Conservation (phyloP, 2,329 filamentous ascomycete genomes). For the Samsoniella hepiali region DNA sequence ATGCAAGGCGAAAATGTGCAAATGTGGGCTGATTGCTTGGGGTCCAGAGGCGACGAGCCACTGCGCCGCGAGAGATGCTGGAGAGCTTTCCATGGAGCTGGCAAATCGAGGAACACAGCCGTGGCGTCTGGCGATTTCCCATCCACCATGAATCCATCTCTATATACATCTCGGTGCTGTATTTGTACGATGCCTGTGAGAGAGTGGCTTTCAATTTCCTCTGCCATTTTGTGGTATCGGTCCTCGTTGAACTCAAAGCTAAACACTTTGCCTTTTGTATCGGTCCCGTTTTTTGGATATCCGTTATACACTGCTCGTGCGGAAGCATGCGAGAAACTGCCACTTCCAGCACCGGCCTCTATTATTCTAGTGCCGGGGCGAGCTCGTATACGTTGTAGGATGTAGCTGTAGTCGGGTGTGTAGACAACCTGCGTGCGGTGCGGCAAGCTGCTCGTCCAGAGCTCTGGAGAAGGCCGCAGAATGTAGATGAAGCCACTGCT, state of each 20-base stretch:
- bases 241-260: conserved; percentile 80
- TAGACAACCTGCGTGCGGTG: conserved; percentile 86
- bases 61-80: conserved; percentile 64
- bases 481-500: conserved; percentile 73
- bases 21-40: conserved; percentile 68
- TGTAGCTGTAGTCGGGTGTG: conserved; percentile 82
- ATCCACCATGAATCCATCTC: conserved; percentile 65
- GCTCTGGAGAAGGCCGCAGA: conserved; percentile 73
- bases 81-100: conserved; percentile 76
- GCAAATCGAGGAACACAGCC: conserved; percentile 75
- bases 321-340: conserved; percentile 79
- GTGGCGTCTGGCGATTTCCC: conserved; percentile 61
- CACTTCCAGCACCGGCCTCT: conserved; percentile 78
- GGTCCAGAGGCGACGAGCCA: conserved; percentile 65
- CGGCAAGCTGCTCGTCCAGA: conserved; percentile 76
- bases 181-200: conserved; percentile 65
- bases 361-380: conserved; percentile 71
- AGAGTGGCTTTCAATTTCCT: conserved; percentile 67
- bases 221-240: conserved; percentile 64
- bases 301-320: conserved; percentile 74
- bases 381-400: conserved; percentile 71
- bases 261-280: conserved; percentile 65
- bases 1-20: conserved; percentile 98
- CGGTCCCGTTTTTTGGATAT: conserved; percentile 46
- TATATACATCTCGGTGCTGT: conserved; percentile 77